Percentiles rank a stretch among this genome's conserved stretches.
phyloP scores from a whole-genome alignment of 257 asterid species.

The Ilex asprella region DNA sequence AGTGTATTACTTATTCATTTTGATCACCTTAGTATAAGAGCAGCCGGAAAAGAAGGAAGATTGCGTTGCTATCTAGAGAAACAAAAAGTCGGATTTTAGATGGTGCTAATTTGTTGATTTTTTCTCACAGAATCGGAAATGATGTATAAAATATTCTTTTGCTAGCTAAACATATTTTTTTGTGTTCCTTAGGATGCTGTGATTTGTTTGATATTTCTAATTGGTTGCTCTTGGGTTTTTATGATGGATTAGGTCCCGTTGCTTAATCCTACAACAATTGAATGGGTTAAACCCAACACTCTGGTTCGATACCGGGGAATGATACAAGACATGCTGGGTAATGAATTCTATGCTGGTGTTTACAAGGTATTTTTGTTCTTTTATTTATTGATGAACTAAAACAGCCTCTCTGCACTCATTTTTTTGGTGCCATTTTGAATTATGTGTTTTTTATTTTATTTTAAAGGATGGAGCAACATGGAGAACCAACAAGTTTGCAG shows the following conservation, averaged over 20 bases:
- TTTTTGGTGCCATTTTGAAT: neutral
- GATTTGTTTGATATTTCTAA: slow-evolving; percentile 4
- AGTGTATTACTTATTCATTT: too few species aligned
- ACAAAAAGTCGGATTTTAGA: neutral
- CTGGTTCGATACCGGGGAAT: slow-evolving; percentile 87
- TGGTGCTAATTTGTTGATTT: neutral
- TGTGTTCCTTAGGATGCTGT: neutral
- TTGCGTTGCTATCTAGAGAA: neutral
- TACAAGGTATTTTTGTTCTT: slow-evolving; percentile 45
- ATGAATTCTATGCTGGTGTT: slow-evolving; percentile 80
- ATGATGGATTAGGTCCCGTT: slow-evolving; percentile 57
- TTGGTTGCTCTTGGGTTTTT: neutral
- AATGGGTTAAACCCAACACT: slow-evolving; percentile 58
- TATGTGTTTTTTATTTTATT: slow-evolving; percentile 1
- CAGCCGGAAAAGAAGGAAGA: too few species aligned
- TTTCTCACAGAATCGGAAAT: neutral
- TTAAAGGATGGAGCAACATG: slow-evolving; percentile 65
- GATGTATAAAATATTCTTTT: neutral
- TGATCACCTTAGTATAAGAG: too few species aligned
- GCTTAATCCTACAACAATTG: slow-evolving; percentile 56
- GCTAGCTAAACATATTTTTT: neutral
- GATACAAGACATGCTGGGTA: slow-evolving; percentile 91
- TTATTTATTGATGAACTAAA: neutral
- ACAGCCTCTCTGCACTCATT: neutral
- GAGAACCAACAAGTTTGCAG: slow-evolving; percentile 84